A percentile compares a stretch with the other conserved stretches of the same genome.
Conservation (phyloP, 1,284 basidiomycete species). For the Anthracocystis panici-leucophaei region DNA sequence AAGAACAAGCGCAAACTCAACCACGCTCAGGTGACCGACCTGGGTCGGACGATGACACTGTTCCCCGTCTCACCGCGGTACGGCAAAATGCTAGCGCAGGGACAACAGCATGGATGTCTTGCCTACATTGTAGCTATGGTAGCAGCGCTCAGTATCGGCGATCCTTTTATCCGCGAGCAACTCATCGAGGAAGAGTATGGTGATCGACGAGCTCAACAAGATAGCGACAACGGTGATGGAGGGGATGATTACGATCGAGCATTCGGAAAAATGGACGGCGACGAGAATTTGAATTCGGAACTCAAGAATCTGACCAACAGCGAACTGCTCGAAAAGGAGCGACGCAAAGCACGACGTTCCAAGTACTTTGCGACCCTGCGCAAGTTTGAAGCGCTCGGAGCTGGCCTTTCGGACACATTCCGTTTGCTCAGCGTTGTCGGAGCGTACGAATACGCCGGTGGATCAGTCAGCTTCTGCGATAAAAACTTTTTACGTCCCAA, state of each 20-base stretch:
- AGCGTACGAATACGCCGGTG: constrained; percentile 92
- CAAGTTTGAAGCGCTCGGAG: constrained; percentile 84
- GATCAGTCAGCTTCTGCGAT: constrained; percentile 80
- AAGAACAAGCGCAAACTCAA: constrained; percentile 70
- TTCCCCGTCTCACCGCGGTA: constrained; percentile 94
- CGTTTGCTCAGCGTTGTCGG: constrained; percentile 90
- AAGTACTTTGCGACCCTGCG: constrained; percentile 71
- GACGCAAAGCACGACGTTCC: constrained; percentile 77
- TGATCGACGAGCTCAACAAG: constrained; percentile 55
- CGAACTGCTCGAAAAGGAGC: constrained; percentile 75
- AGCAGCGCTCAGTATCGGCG: constrained; percentile 91
- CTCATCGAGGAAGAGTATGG: constrained; percentile 71
- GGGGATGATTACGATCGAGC: constrained; percentile 72
- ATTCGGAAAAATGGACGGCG: constrained; percentile 71
- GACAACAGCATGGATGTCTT: constrained; percentile 89
- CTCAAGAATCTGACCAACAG: constrained; percentile 71
- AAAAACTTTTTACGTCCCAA: constrained; percentile 93
- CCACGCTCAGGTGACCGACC: constrained; percentile 78
- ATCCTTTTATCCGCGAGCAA: constrained; percentile 92
- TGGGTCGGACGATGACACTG: constrained; percentile 89
- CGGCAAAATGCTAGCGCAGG: constrained; percentile 92
- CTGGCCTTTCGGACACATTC: constrained; percentile 88
- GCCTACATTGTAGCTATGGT: constrained; percentile 93
- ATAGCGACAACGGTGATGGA: constrained; percentile 73
- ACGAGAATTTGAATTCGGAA: constrained; percentile 72